Percentiles rank a stretch among this genome's conserved stretches.
Conservation (phyloP, 2,329 filamentous ascomycete species). For the Hymenoscyphus fraxineus region DNA sequence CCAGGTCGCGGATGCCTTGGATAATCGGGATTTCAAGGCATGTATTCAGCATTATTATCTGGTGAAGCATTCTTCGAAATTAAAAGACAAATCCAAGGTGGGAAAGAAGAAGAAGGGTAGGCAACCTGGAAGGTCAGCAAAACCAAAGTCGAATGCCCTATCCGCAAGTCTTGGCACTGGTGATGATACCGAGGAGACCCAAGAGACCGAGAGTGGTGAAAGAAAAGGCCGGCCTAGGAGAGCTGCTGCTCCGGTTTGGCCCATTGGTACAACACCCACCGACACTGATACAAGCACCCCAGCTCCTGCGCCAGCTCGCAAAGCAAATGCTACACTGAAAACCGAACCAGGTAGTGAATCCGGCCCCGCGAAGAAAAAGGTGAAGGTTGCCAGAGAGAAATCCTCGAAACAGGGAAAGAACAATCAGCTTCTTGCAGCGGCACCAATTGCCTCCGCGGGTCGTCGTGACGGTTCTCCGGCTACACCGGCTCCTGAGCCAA, state of each 20-base stretch:
- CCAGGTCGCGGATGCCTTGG: slow-evolving; percentile 65
- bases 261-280: slow-evolving; percentile 52
- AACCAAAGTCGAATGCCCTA: slow-evolving; percentile 59
- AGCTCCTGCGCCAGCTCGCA: slow-evolving; percentile 54
- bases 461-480: slow-evolving; percentile 25
- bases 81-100: slow-evolving; percentile 68
- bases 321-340: slow-evolving; percentile 42
- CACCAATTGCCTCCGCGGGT: slow-evolving; percentile 28
- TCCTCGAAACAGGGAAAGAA: slow-evolving; percentile 32
- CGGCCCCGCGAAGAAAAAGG: slow-evolving; percentile 38
- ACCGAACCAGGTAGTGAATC: slow-evolving; percentile 38
- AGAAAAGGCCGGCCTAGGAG: slow-evolving; percentile 59
- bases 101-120: slow-evolving; percentile 45
- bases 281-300: slow-evolving; percentile 60
- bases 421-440: slow-evolving; percentile 25
- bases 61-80: slow-evolving; percentile 69
- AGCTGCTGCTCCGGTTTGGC: slow-evolving; percentile 66
- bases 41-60: slow-evolving; percentile 86
- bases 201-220: slow-evolving; percentile 50
- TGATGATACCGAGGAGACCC: slow-evolving; percentile 29
- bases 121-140: slow-evolving; percentile 45
- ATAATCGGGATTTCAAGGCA: slow-evolving; percentile 67
- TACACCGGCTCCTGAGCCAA: slow-evolving; percentile 23
- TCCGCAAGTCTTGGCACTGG: slow-evolving; percentile 62
- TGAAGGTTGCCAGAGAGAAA: slow-evolving; percentile 32